Evolutionary conservation across 495 filamentous ascomycete genomes (phyloP).

Genomic region (Penicillium coprophilum): DNA sequence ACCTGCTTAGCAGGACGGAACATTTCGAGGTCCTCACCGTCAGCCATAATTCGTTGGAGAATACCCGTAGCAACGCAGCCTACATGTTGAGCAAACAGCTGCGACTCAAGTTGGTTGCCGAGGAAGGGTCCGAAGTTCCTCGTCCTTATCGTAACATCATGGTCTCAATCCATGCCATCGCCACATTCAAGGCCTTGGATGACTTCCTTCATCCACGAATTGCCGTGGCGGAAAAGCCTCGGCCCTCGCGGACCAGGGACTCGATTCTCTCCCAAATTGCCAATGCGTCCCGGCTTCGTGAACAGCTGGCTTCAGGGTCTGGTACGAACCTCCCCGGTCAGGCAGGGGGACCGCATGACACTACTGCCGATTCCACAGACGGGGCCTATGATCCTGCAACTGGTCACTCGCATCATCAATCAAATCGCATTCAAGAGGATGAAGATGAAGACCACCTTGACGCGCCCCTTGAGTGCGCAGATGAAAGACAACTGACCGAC

Average conservation of each 20-base stretch:
- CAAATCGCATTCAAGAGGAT: constrained; percentile 50
- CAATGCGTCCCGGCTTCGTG: constrained; percentile 61
- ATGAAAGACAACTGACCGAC: constrained; percentile 83
- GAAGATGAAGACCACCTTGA: constrained; percentile 52
- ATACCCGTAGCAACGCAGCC: constrained; percentile 84
- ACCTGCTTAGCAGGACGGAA: constrained; percentile 91
- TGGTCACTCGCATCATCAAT: constrained; percentile 53
- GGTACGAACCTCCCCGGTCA: constrained; percentile 26
- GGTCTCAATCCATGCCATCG: constrained; percentile 98
- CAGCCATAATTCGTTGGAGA: constrained; percentile 88
- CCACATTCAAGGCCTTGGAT: constrained; percentile 94
- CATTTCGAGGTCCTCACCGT: constrained; percentile 98
- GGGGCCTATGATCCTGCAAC: constrained; percentile 27
- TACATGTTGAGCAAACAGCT: constrained; percentile 98
- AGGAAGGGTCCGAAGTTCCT: constrained; percentile 87
- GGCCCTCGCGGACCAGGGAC: constrained; percentile 64
- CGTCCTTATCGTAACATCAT: constrained; percentile 85
- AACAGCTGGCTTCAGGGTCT: constrained; percentile 36
- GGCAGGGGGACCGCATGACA: constrained; percentile 26
- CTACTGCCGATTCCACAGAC: constrained; percentile 32
- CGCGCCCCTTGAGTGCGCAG: constrained; percentile 86
- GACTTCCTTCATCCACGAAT: constrained; percentile 95
- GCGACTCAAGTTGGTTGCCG: constrained; percentile 81
- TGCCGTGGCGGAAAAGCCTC: constrained; percentile 76
- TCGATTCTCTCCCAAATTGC: constrained; percentile 74